Conservation (phyloP, 306 rosid genomes). For the Rubus idaeus region DNA sequence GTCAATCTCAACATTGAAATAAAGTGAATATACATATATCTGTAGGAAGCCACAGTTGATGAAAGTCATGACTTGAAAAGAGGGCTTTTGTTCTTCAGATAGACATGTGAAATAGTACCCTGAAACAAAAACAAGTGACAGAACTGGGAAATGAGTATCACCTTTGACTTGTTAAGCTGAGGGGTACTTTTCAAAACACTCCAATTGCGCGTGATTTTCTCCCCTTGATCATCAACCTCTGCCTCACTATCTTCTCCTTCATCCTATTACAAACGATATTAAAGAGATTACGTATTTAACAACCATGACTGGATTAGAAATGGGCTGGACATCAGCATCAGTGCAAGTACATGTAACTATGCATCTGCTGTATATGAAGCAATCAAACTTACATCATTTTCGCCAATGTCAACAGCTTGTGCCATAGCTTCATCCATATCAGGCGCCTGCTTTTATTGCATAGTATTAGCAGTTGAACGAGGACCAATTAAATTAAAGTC, state of each 20-base stretch:
- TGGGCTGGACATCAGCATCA: not conserved
- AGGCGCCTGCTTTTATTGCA: conserved; percentile 48
- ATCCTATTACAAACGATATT: conserved; percentile 42
- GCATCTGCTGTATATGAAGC: conserved; percentile 8
- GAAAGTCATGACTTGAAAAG: not conserved
- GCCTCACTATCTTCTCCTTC: conserved; percentile 78
- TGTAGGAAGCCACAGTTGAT: too few relatives aligned
- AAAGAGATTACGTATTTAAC: conserved; percentile 17
- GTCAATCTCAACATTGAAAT: too few relatives aligned
- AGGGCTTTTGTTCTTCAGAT: not conserved
- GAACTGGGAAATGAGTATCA: conserved; percentile 21
- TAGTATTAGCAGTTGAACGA: conserved; percentile 24
- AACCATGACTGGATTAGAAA: conserved; percentile 19
- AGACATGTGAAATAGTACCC: not conserved
- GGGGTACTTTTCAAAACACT: conserved; percentile 85
- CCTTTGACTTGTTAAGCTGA: conserved; percentile 74
- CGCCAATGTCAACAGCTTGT: conserved; percentile 91
- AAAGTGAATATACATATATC: too few relatives aligned
- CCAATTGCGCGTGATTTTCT: conserved; percentile 82
- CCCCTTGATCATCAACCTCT: conserved; percentile 53
- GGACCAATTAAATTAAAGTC: not conserved
- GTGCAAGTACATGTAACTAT: conserved; percentile 16
- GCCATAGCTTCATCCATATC: conserved; percentile 94
- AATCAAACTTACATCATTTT: conserved; percentile 70
- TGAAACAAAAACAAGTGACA: not conserved